phyloP scores from a whole-genome alignment of 345 rosid species.

The Mallotus nudiflorus region DNA sequence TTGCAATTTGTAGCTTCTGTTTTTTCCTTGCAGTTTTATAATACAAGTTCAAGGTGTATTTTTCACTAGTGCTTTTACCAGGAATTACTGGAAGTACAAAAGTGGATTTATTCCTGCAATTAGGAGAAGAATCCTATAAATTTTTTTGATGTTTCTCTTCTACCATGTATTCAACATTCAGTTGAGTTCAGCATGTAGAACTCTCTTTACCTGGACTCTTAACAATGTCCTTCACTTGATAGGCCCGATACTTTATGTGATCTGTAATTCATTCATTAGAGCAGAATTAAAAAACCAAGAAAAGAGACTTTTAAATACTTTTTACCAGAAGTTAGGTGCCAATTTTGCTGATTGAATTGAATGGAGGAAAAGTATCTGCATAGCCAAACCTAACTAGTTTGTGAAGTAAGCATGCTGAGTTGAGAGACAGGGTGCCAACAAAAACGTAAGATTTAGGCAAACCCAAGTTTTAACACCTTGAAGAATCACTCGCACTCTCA shows the following conservation, averaged over 20 bases:
- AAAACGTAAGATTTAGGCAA: neutral
- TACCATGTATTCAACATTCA: neutral
- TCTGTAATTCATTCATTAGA: neutral
- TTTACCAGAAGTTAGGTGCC: neutral
- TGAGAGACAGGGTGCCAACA: neutral
- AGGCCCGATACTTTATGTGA: neutral
- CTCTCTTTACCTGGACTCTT: neutral
- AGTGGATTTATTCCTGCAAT: neutral
- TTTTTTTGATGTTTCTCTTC: neutral
- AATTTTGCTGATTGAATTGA: neutral
- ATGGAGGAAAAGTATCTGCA: neutral
- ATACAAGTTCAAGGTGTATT: neutral
- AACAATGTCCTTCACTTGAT: neutral
- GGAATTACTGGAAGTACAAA: neutral
- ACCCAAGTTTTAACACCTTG: neutral
- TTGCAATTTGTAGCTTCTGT: neutral
- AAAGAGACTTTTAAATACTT: neutral
- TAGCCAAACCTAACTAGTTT: neutral
- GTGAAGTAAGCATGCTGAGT: neutral
- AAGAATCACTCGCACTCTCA: neutral
- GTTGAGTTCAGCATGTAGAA: no score
- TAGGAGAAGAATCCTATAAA: neutral
- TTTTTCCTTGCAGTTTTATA: neutral
- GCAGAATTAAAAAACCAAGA: neutral
- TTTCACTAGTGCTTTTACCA: neutral